phyloP scores from a whole-genome alignment of 441 rosid species.

The Adansonia grandidieri region DNA sequence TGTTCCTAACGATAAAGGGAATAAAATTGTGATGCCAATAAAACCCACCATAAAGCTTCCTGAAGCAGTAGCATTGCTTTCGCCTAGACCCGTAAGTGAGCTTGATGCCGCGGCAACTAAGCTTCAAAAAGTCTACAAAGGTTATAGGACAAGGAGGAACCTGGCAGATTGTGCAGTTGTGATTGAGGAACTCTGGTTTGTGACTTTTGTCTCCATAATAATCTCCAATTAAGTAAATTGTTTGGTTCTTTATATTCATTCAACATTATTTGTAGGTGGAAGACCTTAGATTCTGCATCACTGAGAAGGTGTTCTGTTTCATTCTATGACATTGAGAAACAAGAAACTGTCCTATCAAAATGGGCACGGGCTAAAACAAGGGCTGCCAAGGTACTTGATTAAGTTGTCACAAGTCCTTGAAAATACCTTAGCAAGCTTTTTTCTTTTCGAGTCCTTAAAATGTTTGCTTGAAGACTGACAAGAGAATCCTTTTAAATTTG shows the following conservation, averaged over 20 bases:
- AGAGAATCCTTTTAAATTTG: conserved; percentile 4
- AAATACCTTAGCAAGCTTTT: not conserved
- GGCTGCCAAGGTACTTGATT: conserved; percentile 64
- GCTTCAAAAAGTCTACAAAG: too few species aligned
- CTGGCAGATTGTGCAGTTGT: conserved; percentile 70
- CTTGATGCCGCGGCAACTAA: too few species aligned
- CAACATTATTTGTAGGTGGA: conserved; percentile 57
- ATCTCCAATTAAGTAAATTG: not conserved
- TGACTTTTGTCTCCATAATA: conserved; percentile 28
- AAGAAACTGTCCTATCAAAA: conserved; percentile 68
- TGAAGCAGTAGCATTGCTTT: conserved; percentile 35
- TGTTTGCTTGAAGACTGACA: not conserved
- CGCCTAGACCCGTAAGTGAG: conserved; percentile 36
- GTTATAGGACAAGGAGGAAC: conserved; percentile 41
- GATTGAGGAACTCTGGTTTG: conserved; percentile 64
- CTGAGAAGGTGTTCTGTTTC: conserved; percentile 58
- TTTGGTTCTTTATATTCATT: not conserved
- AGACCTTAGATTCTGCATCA: conserved; percentile 75
- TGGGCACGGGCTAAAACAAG: conserved; percentile 75
- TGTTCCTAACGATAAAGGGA: conserved; percentile 5
- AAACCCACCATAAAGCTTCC: conserved; percentile 43
- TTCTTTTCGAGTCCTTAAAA: not conserved
- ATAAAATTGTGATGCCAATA: conserved; percentile 13
- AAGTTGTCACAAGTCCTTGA: not conserved
- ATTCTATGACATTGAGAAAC: conserved; percentile 61